Conservation (phyloP, 305 asterid species). For the Withania somnifera region DNA sequence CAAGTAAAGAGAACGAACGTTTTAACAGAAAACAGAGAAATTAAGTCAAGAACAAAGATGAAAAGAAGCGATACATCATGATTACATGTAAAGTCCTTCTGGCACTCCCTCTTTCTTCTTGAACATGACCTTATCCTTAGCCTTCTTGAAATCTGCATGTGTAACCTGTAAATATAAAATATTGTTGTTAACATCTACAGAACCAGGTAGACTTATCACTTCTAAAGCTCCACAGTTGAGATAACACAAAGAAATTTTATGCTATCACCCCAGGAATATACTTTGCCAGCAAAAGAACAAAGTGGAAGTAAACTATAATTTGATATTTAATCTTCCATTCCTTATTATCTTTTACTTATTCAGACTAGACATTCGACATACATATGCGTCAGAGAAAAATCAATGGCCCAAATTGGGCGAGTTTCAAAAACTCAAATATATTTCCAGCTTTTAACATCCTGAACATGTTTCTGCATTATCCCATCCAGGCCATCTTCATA, state of each 20-base stretch:
- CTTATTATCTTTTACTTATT: background rate
- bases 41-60: background rate
- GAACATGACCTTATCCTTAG: conserved; percentile 48
- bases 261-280: background rate
- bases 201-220: background rate
- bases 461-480: background rate
- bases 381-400: background rate
- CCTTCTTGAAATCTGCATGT: conserved; percentile 41
- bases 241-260: background rate
- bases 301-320: background rate
- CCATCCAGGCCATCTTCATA: background rate
- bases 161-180: conserved; percentile 16
- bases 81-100: conserved; percentile 46
- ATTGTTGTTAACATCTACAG: background rate
- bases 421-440: background rate
- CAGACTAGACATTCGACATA: background rate
- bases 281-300: background rate
- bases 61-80: background rate
- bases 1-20: background rate
- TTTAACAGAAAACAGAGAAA: background rate
- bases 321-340: background rate
- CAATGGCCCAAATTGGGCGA: background rate
- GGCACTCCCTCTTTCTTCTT: conserved; percentile 56
- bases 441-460: background rate
- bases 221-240: background rate